Base-by-base conservation (phyloP, 1,284 basidiomycete genomes). In the Sphaerobolus stellatus region DNA sequence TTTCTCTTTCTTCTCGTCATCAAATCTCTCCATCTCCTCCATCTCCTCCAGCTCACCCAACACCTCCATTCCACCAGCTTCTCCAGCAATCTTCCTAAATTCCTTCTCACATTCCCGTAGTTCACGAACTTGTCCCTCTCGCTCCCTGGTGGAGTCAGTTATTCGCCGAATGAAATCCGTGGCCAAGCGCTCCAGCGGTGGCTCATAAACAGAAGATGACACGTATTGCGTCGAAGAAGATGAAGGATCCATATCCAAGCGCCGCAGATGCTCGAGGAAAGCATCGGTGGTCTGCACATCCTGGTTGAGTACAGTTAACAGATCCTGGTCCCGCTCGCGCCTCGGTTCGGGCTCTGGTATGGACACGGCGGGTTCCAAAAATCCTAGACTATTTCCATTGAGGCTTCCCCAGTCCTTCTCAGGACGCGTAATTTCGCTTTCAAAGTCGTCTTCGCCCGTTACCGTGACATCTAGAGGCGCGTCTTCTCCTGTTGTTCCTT, bases 101-200 rank as follows among this genome's bases (percentile, higher is more conserved):
- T 92, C 88, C 53, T 88, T 79, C 64, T 92, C 90, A 65, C 79
- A 89, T 59, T 83, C 86, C 38, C 88, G 70, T 56, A 92, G 70
- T 64, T 86, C 86, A 50, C 89, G 82, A 9, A 90, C 79, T 69
- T 92, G 89, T 5, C 78, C 80, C 67, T 92, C 89, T 54, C 90
- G 78, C 63, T 90, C 86, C 49, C 84, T 81, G 45, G 79, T 79
- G 8, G 83, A 81, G 56, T 89, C 86, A 66, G 90, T 86, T 59
- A 92, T 79, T 51, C 80, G 79, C 41, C 88, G 77, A 62, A 92
- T 88, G 57, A 90, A 76, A 60, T 88, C 83, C n/a, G 84, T 81
- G 18, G 90, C 87, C 46, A 88, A 73, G 50, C 70, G 75, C 68
- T 92, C 90, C 53, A 92, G 71, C 43, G 75, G 71, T 25, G 80